Evolutionary conservation across 2,329 filamentous ascomycete species (phyloP).

Genomic region (Nothophaeocryptopus gaeumannii): DNA sequence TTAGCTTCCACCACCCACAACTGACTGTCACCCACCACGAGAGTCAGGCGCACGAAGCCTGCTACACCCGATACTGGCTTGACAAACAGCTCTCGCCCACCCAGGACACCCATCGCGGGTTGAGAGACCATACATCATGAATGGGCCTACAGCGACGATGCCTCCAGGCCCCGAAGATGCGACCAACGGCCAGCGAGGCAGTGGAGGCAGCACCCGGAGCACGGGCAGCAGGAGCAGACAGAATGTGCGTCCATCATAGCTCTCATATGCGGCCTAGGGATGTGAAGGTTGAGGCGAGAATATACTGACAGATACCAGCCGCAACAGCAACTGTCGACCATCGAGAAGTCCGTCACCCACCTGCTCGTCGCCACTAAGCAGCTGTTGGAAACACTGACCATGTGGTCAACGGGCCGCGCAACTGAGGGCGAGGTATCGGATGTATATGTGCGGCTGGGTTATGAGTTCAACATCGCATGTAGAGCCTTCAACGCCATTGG

Average conservation of each 20-base stretch:
- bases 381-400: slow-evolving; percentile 91
- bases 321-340: slow-evolving; percentile 81
- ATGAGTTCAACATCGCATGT: slow-evolving; percentile 99
- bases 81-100: too few species aligned
- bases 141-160: slow-evolving; percentile 20
- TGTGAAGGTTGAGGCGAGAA: too few species aligned
- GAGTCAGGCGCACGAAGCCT: too few species aligned
- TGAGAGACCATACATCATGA: slow-evolving; percentile 9
- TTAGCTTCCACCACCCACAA: too few species aligned
- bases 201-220: slow-evolving; percentile 28
- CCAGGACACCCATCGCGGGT: too few species aligned
- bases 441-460: slow-evolving; percentile 93
- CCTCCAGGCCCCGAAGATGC: slow-evolving; percentile 19
- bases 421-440: slow-evolving; percentile 95
- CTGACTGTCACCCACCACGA: too few species aligned
- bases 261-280: too few species aligned
- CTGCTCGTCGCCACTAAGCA: slow-evolving; percentile 97
- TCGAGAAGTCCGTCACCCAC: slow-evolving; percentile 98
- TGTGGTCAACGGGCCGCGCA: slow-evolving; percentile 91
- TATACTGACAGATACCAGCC: slow-evolving; percentile 47
- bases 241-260: slow-evolving; percentile 23
- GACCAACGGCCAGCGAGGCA: slow-evolving; percentile 23
- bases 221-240: slow-evolving; percentile 24
- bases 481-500: slow-evolving; percentile 95
- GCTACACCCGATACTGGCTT: too few species aligned